phyloP scores from a whole-genome alignment of 2,329 filamentous ascomycete genomes.

The Pochonia chlamydosporia region DNA sequence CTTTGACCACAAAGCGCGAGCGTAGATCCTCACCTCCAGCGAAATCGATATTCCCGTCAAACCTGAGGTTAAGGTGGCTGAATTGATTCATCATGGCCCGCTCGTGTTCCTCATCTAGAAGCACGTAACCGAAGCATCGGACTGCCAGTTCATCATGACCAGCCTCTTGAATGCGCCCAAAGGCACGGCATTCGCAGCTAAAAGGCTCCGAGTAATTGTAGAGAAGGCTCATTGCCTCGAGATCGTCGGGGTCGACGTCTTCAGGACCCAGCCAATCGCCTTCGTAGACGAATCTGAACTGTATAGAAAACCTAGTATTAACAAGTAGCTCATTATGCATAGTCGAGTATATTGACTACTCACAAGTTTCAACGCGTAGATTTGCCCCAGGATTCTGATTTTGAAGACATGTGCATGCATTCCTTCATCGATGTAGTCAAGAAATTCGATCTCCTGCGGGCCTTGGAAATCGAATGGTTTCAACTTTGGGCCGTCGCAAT shows the following conservation, averaged over 20 bases:
- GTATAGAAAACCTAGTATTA: background rate
- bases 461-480: background rate
- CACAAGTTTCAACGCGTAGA: slow-evolving; percentile 18
- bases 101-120: slow-evolving; percentile 16
- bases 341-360: background rate
- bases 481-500: background rate
- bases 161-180: slow-evolving; percentile 20
- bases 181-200: slow-evolving; percentile 20
- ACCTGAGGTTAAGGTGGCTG: slow-evolving; percentile 1
- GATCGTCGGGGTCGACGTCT: background rate
- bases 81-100: slow-evolving; percentile 7
- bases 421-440: slow-evolving; percentile 13
- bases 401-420: slow-evolving; percentile 14
- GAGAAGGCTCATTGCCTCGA: slow-evolving; percentile 6
- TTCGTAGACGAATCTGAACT: background rate
- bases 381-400: slow-evolving; percentile 9
- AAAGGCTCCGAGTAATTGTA: slow-evolving; percentile 19
- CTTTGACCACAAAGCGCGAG: slow-evolving; percentile 3
- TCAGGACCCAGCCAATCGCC: slow-evolving; percentile 1
- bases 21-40: background rate
- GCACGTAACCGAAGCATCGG: slow-evolving; percentile 20
- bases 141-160: slow-evolving; percentile 16
- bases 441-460: slow-evolving; percentile 4
- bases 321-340: background rate
- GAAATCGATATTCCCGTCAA: background rate